phyloP scores from a whole-genome alignment of 139 green algal genomes.

The Tetradesmus obliquus region DNA sequence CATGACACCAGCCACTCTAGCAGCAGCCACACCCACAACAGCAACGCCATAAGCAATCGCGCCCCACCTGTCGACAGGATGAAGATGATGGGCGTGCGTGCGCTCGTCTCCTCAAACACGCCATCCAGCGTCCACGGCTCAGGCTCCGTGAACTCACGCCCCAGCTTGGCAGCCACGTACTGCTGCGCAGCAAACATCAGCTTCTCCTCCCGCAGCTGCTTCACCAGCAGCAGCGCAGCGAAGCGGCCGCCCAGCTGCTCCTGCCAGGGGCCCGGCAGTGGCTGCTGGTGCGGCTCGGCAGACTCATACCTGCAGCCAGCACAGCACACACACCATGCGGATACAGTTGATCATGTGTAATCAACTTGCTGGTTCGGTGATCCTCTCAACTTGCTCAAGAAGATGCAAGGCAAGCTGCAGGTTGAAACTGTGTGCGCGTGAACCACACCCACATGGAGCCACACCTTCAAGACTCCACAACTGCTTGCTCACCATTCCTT shows the following conservation, averaged over 20 bases:
- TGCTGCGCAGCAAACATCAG: slow-evolving; percentile 63
- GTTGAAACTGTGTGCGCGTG: not conserved
- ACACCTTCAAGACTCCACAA: not conserved
- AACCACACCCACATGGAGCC: not conserved
- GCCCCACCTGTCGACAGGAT: slow-evolving; percentile 78
- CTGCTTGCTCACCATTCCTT: slow-evolving; percentile 30
- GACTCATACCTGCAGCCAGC: slow-evolving; percentile 3
- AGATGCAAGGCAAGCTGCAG: not conserved
- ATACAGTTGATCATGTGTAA: not conserved
- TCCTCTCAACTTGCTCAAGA: not conserved
- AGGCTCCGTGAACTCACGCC: slow-evolving; percentile 77
- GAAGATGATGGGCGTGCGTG: slow-evolving; percentile 86
- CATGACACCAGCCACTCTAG: not conserved
- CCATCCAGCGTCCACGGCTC: slow-evolving; percentile 86
- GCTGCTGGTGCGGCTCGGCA: slow-evolving; percentile 60
- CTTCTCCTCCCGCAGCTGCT: slow-evolving; percentile 82
- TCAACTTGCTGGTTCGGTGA: not conserved
- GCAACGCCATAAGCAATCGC: not conserved
- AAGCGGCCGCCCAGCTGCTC: slow-evolving; percentile 59
- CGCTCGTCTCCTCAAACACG: slow-evolving; percentile 80
- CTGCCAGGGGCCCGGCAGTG: slow-evolving; percentile 69
- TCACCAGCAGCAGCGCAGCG: slow-evolving; percentile 73
- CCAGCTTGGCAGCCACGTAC: slow-evolving; percentile 75
- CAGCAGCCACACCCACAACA: slow-evolving; percentile 52
- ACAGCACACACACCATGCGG: not conserved